Conservation (phyloP, 1,284 basidiomycete species). For the Rhodotorula sp. region DNA sequence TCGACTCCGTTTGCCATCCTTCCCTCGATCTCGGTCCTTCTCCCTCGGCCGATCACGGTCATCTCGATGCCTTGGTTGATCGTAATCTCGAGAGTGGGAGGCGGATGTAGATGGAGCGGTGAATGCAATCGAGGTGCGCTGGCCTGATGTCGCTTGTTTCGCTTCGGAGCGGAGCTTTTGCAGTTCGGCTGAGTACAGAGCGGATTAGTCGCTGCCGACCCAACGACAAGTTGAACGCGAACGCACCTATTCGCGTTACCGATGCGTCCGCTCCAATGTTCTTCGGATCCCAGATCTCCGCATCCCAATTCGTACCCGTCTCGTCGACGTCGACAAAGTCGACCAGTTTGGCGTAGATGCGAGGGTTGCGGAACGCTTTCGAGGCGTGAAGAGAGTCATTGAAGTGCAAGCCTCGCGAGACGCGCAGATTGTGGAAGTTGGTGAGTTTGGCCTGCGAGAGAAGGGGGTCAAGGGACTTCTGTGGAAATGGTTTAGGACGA, state of each 20-base stretch:
- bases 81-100: background rate
- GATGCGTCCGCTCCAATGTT: conserved; percentile 12
- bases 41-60: conserved; percentile 10
- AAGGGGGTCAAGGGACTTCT: background rate
- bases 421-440: conserved; percentile 65
- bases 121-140: conserved; percentile 63
- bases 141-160: conserved; percentile 55
- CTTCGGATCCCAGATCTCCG: conserved; percentile 61
- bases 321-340: conserved; percentile 87
- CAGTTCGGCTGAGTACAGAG: conserved; percentile 49
- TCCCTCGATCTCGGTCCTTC: conserved; percentile 6
- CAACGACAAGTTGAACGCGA: conserved; percentile 51
- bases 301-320: conserved; percentile 72
- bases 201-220: conserved; percentile 13
- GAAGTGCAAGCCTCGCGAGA: conserved; percentile 76
- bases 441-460: conserved; percentile 66
- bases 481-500: too few relatives aligned
- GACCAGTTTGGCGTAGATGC: conserved; percentile 87
- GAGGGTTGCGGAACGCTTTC: conserved; percentile 88
- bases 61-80: background rate
- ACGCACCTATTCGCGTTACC: conserved; percentile 60
- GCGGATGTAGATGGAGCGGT: conserved; percentile 39
- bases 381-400: conserved; percentile 88
- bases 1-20: conserved; percentile 13
- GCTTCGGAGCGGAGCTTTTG: conserved; percentile 64